phyloP scores from a whole-genome alignment of 1,139 yeast species.

The Blastobotrys proliferans region DNA sequence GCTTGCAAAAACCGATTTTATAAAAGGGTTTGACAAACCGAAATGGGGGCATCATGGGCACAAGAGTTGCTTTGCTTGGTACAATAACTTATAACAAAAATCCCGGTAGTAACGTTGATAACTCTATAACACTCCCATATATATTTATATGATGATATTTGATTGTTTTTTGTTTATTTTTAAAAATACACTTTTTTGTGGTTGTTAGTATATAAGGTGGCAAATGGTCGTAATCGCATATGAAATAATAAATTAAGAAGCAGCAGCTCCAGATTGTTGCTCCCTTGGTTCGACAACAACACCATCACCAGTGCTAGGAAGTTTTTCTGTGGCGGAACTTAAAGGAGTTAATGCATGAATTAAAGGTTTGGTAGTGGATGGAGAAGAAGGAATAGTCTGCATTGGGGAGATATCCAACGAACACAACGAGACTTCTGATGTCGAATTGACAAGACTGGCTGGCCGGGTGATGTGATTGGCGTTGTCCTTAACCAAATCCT shows the following conservation, averaged over 20 bases:
- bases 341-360: neutral
- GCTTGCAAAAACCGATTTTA: constrained; percentile 9
- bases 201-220: too few species aligned
- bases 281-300: too few species aligned
- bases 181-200: neutral
- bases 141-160: constrained; percentile 3
- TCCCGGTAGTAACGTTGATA: too few species aligned
- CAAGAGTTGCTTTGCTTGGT: constrained; percentile 11
- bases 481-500: constrained; percentile 32
- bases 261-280: too few species aligned
- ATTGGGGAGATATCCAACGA: neutral
- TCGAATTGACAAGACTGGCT: neutral
- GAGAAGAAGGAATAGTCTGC: constrained; percentile 2
- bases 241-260: too few species aligned
- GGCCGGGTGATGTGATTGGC: constrained; percentile 24
- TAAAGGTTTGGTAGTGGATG: neutral
- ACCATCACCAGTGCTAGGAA: too few species aligned
- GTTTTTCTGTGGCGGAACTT: neutral
- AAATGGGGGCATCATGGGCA: constrained; percentile 6
- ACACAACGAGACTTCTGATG: neutral
- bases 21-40: constrained; percentile 6
- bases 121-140: neutral
- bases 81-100: constrained; percentile 4
- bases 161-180: constrained; percentile 1
- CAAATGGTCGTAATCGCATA: too few species aligned